phyloP scores from a whole-genome alignment of 441 rosid genomes.

The Gossypium davidsonii region DNA sequence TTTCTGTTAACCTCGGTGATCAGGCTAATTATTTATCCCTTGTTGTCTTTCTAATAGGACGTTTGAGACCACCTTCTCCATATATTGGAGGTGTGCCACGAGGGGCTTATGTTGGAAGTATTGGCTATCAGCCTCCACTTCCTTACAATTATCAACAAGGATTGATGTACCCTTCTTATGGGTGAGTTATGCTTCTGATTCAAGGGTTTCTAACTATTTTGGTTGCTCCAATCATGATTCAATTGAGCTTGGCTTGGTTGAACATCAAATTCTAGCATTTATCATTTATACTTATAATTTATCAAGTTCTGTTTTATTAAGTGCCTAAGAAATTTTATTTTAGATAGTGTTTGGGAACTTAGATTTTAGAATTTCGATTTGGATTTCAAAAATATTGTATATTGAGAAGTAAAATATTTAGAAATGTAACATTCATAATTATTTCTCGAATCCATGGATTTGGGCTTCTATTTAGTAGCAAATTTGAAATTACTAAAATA shows the following conservation, averaged over 20 bases:
- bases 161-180: constrained; percentile 69
- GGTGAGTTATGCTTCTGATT: constrained; percentile 45
- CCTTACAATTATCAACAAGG: constrained; percentile 77
- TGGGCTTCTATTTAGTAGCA: too few relatives aligned
- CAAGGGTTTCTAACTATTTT: not conserved
- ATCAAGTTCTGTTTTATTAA: not conserved
- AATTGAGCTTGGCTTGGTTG: not conserved
- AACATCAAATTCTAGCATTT: not conserved
- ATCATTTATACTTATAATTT: not conserved
- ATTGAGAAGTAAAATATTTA: too few relatives aligned
- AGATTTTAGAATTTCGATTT: too few relatives aligned
- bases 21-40: not conserved
- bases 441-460: too few relatives aligned
- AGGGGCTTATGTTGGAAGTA: constrained; percentile 57
- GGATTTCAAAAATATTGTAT: too few relatives aligned
- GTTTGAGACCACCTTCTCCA: constrained; percentile 53
- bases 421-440: too few relatives aligned
- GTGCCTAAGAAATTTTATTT: not conserved
- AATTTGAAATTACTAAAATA: too few relatives aligned
- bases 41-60: constrained; percentile 39
- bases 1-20: not conserved
- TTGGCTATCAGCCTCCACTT: constrained; percentile 66
- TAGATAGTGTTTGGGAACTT: too few relatives aligned
- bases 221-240: not conserved
- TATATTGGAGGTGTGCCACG: constrained; percentile 55